Evolutionary conservation across 371 early-diverging fungal species (phyloP), one percentile per base, ranked within the genome.

Genomic region (Batkoa obscura): DNA sequence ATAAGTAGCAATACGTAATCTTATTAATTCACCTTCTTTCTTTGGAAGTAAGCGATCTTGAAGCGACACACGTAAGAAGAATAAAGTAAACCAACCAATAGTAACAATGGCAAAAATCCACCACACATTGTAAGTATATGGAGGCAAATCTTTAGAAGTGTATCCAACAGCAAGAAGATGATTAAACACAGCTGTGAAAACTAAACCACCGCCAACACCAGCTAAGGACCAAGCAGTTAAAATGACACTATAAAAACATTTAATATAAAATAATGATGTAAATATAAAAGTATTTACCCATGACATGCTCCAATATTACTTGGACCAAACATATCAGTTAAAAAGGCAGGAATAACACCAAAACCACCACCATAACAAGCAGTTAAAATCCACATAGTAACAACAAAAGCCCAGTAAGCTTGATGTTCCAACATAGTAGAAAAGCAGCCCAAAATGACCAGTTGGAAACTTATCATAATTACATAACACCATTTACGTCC

Each of bases 271-370:
- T n/a, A n/a, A n/a, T n/a, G n/a, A n/a, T n/a, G n/a, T n/a, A n/a
- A n/a, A n/a, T n/a, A n/a, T n/a, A n/a, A n/a, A n/a, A n/a, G n/a
- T n/a, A n/a, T n/a, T n/a, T n/a, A n/a, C n/a, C 76, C 76, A 58
- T 75, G 74, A 51, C 72, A 65, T 42, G 77, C 77, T 37, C 80
- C 78, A 42, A 76, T 74, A 62, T 79, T 79, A 65, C 71, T 74
- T 62, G 72, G 64, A 1, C 80, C 79, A 60, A 76, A 81, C 71
- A 78, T 72, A 56, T 81, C 82, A 45, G 79, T 68, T 1, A 81
- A 68, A 59, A 79, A 80, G 3, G 80, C 79, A 0, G 80, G 82
- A 43, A 81, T 79, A 60, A 78, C 71, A 17, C 79, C 82, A 46
- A 78, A 79, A 5, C 79, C 82, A 15, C 73, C 75, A 31, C 77